These are phyloP conservation scores for Middelhovenomyces tepae DNA, from an alignment of 805 yeast genomes.

Conservation along the genomic window DNA sequence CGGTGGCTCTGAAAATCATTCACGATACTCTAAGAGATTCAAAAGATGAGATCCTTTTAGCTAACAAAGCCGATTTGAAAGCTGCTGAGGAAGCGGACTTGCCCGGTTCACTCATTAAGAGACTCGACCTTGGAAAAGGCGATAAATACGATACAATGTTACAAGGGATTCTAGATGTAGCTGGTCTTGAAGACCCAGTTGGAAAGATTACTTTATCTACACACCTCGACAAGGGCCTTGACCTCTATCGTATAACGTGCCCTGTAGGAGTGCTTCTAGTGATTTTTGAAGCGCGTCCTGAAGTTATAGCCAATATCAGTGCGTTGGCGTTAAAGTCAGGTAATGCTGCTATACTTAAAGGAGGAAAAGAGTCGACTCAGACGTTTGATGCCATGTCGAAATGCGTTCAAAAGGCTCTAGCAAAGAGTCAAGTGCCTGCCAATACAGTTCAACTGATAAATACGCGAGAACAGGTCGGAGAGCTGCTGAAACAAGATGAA, in stretches of 20 bases:
- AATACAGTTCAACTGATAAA: conserved; percentile 79
- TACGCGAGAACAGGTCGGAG: conserved; percentile 85
- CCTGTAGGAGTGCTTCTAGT: conserved; percentile 92
- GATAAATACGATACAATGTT: conserved; percentile 92
- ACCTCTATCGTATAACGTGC: conserved; percentile 72
- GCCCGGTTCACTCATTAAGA: conserved; percentile 63
- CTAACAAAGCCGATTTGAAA: conserved; percentile 68
- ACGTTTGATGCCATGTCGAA: conserved; percentile 78
- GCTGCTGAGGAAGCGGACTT: conserved; percentile 55
- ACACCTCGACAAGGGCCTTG: conserved; percentile 83
- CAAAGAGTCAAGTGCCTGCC: conserved; percentile 63
- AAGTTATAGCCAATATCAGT: conserved; percentile 95
- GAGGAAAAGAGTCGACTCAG: conserved; percentile 87
- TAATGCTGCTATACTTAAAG: conserved; percentile 92
- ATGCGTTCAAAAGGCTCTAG: conserved; percentile 53
- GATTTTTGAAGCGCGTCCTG: conserved; percentile 95
- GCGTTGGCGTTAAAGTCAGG: conserved; percentile 95
- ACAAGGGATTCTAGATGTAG: conserved; percentile 89
- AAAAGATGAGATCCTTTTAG: conserved; percentile 56
- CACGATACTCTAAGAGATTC: conserved; percentile 55
- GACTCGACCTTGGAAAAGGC: conserved; percentile 72
- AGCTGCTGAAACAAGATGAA: conserved; percentile 72
- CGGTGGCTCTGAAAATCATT: conserved; percentile 60
- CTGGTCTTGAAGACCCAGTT: conserved; percentile 80
- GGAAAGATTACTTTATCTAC: conserved; percentile 81